Evolutionary conservation across 78 protist species (phyloP), one percentile per base, ranked within the genome.

Genomic region (Dictyostelium firmibasis): DNA sequence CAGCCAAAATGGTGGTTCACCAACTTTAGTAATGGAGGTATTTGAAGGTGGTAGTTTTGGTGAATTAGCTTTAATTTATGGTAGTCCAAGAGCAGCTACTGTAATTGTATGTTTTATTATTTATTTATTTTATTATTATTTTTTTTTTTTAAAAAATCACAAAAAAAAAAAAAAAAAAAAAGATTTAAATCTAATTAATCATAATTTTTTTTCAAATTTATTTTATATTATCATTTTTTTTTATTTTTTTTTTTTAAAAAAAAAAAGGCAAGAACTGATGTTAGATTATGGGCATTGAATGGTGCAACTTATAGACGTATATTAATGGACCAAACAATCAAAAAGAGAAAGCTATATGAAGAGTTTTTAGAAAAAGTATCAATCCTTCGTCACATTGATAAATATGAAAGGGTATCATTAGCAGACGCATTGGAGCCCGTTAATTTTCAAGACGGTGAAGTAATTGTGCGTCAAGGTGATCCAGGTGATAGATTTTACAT

Each of bases 41-140:
- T 53, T 50, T 31, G 60, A 76, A 53, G 93, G 94, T 29, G 98
- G 97, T 81, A 57, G 93, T 72, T 97, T 97, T 79, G 98, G 98
- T 60, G 98, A 98, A 72, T 87, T 96, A 2, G 99, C 98, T 13
- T 91, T 98, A 50, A 97, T 98, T 84, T 96, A 98, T 76, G 91
- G 91, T 67, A 84, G 94, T 33, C 99, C 99, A 18, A 94, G 99
- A 27, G 98, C 99, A 8, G 99, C 99, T 11, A 97, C 99, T 69
- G 94, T 98, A n/a, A 97, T 64, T 38, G 87, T 94, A 77, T 25
- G 93, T 18, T 43, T 70, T 23, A 29, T 74, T 8, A 4, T 74
- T 74, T 31, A 38, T 38, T 38, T 38, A 38, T 38, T 57, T 84
- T 47, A 25, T 60, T 38, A 13, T 14, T 13, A 25, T 84, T 25